Base-by-base conservation (phyloP, 1,284 basidiomycete genomes). In the Leccinum laetum region DNA sequence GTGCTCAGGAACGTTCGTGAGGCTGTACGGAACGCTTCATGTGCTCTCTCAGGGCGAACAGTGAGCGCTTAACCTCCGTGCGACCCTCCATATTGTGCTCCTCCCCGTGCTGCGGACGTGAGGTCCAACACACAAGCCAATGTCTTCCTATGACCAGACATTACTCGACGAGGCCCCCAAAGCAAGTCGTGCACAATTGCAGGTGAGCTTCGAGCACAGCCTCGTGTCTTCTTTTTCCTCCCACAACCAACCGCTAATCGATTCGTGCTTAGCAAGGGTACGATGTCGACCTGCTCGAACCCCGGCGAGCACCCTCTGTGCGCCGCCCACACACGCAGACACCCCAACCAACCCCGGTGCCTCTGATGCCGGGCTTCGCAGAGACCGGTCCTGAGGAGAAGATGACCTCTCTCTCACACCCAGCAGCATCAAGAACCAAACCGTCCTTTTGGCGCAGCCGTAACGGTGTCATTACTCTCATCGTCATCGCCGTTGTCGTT, bases 231-330 rank as follows among this genome's bases (percentile, higher is more conserved):
- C 9, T 35, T 13, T 2, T 46, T 9, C 18, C 35, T 4, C n/a
- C 44, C 44, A 18, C 41, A 41, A 11, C 4, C 32, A 35, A 2
- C 41, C 16, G 7, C 14, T 13, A 9, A 49, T 46, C 26, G 5
- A 21, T 44, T 29, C 9, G 24, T 67, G 29, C 13, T 37, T 37
- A 86, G 85, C 81, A 82, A 78, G 84, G 84, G 5, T 87, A 87
- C 73, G 80, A 81, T 63, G 77, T 84, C 64, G 80, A 83, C 66
- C 74, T 87, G 24, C 77, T 86, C 61, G 78, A 80, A 13, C 64
- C 65, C 46, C 73, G 52, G 55, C 75, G 56, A 65, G 44, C 69
- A 46, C 63, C 65, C 4, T 70, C 70, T 49, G 41, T 65, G 21
- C 71, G 68, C 55, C 65, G 49, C 37, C 63, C 65, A 44, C 65